Percentiles rank a stretch among this genome's conserved stretches.
phyloP scores from a whole-genome alignment of 2,329 filamentous ascomycete genomes.

The Hypomyces rosellus region DNA sequence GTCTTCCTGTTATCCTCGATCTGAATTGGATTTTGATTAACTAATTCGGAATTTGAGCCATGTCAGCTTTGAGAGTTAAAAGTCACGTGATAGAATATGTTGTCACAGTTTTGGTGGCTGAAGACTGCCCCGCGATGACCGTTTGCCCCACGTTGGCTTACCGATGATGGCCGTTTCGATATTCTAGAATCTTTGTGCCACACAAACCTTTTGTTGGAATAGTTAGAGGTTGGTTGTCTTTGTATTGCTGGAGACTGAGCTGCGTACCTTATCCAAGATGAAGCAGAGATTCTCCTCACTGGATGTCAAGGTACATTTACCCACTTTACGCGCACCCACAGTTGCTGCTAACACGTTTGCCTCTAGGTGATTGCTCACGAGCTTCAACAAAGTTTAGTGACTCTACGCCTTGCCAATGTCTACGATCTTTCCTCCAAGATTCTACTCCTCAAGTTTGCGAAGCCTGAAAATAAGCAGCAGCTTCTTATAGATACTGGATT shows the following conservation, averaged over 20 bases:
- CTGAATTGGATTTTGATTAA: too few species aligned
- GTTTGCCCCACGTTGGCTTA: conserved; percentile 8
- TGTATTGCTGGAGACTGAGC: neutral
- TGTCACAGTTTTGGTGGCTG: conserved; percentile 1
- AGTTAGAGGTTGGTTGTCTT: too few species aligned
- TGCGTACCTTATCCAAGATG: conserved; percentile 46
- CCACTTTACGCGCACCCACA: too few species aligned
- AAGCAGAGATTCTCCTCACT: conserved; percentile 77
- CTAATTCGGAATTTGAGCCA: neutral
- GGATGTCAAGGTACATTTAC: conserved; percentile 57
- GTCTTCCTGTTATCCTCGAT: too few species aligned
- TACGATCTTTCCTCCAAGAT: conserved; percentile 96
- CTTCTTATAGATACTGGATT: conserved; percentile 92
- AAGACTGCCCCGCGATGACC: conserved; percentile 9
- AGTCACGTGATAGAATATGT: neutral
- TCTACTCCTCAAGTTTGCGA: conserved; percentile 90
- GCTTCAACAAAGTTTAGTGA: conserved; percentile 68
- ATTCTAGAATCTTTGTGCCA: too few species aligned
- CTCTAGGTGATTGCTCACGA: conserved; percentile 85
- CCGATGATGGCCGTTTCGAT: too few species aligned
- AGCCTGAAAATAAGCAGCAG: conserved; percentile 82
- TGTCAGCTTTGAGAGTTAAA: neutral
- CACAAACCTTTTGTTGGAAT: too few species aligned
- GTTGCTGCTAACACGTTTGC: neutral
- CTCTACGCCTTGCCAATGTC: conserved; percentile 81